Evolutionary conservation across 768 basidiomycete genomes (phyloP).

Genomic region (Russula sp.): DNA sequence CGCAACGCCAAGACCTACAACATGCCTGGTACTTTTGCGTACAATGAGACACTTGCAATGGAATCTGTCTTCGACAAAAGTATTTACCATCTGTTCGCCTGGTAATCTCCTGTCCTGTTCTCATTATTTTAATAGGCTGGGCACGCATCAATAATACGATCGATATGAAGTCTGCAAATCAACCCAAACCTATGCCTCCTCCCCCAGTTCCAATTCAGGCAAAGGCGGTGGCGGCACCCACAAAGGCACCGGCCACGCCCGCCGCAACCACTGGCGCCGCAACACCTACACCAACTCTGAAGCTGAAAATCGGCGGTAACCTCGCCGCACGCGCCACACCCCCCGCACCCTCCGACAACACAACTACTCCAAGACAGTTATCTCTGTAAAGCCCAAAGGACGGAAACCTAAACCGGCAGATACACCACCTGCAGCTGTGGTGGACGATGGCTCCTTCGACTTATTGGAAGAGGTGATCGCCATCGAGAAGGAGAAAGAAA

Average conservation of each 20-base stretch:
- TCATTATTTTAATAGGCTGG: constrained; percentile 61
- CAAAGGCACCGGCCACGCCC: constrained; percentile 14
- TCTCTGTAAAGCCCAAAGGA: constrained; percentile 34
- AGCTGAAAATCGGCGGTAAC: constrained; percentile 38
- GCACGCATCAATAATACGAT: constrained; percentile 79
- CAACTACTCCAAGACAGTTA: constrained; percentile 8
- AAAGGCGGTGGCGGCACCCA: constrained; percentile 4
- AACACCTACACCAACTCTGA: constrained; percentile 36
- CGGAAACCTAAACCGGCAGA: constrained; percentile 47
- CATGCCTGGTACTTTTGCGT: constrained; percentile 61
- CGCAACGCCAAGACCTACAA: constrained; percentile 88
- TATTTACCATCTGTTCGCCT: constrained; percentile 39
- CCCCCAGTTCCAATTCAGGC: constrained; percentile 28
- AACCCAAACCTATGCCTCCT: constrained; percentile 29
- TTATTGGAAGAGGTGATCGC: constrained; percentile 79
- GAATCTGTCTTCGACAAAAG: constrained; percentile 85
- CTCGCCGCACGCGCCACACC: constrained; percentile 24
- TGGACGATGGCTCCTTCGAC: constrained; percentile 78
- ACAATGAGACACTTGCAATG: constrained; percentile 70
- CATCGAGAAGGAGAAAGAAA: constrained; percentile 50
- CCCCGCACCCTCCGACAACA: constrained; percentile 30
- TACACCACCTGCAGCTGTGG: constrained; percentile 48
- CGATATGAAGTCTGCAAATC: constrained; percentile 52
- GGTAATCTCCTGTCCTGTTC: constrained; percentile 12
- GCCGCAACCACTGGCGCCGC: constrained; percentile 30